Conservation (phyloP, 306 rosid species). For the Lathyrus sativus region DNA sequence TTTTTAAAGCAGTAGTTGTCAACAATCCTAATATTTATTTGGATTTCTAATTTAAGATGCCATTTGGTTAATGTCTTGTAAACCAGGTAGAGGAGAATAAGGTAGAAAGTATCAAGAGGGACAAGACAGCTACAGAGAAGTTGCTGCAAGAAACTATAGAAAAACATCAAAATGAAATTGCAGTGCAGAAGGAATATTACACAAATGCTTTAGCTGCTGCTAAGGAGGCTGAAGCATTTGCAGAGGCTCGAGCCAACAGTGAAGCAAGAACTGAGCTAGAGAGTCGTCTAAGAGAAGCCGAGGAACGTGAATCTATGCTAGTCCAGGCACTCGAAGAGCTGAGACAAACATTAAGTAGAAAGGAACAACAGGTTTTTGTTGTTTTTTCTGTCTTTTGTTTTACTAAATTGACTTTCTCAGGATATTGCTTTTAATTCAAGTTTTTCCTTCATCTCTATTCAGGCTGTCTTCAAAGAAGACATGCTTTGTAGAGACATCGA, state of each 20-base stretch:
- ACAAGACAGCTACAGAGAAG: constrained; percentile 91
- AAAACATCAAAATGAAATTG: constrained; percentile 85
- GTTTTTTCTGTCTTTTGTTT: constrained; percentile 30
- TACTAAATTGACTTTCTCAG: constrained; percentile 32
- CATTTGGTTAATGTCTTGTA: constrained; percentile 38
- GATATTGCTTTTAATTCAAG: constrained; percentile 21
- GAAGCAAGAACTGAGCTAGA: constrained; percentile 96
- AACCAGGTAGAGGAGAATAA: constrained; percentile 93
- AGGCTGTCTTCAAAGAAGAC: constrained; percentile 95
- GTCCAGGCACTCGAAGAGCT: constrained; percentile 95
- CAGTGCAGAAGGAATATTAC: constrained; percentile 86
- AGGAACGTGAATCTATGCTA: constrained; percentile 94
- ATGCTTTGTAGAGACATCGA: constrained; percentile 87
- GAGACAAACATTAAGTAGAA: constrained; percentile 90
- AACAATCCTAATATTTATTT: constrained; percentile 31
- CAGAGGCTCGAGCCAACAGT: constrained; percentile 87
- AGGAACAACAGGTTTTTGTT: constrained; percentile 88
- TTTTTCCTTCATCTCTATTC: constrained; percentile 34
- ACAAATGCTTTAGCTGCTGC: constrained; percentile 87
- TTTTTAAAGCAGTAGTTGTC: constrained; percentile 24
- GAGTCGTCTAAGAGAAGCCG: constrained; percentile 80
- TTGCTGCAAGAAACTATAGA: constrained; percentile 94
- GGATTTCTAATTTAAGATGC: constrained; percentile 25
- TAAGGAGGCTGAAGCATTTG: constrained; percentile 93
- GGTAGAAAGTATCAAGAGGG: constrained; percentile 93